phyloP scores from a whole-genome alignment of 129 eudicot species.

The Arctium minus region DNA sequence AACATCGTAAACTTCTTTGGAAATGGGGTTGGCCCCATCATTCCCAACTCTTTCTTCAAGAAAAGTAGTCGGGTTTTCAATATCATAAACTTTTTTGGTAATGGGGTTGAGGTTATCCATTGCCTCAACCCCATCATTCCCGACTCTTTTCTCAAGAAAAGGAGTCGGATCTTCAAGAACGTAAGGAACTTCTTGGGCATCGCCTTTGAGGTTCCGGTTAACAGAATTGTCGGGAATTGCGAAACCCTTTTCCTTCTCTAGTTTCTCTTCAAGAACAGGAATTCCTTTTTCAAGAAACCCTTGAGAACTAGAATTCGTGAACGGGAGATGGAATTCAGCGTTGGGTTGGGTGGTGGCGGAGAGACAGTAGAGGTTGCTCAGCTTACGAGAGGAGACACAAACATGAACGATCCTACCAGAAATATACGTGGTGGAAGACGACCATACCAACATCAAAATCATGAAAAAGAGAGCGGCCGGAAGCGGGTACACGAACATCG shows the following conservation, averaged over 20 bases:
- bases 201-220: slow-evolving; percentile 15
- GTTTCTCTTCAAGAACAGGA: slow-evolving; percentile 30
- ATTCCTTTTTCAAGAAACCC: slow-evolving; percentile 16
- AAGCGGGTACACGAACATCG: slow-evolving; percentile 41
- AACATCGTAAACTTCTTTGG: neutral
- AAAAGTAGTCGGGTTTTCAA: neutral
- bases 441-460: slow-evolving; percentile 59
- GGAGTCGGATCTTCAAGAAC: neutral
- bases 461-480: slow-evolving; percentile 61
- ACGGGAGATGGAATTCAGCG: slow-evolving; percentile 35
- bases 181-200: slow-evolving; percentile 4
- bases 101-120: slow-evolving; percentile 18
- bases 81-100: neutral
- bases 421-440: slow-evolving; percentile 64
- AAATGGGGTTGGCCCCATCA: neutral
- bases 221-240: slow-evolving; percentile 13
- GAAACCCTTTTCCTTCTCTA: slow-evolving; percentile 8
- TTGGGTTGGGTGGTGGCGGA: slow-evolving; percentile 73
- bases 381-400: slow-evolving; percentile 77
- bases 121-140: neutral
- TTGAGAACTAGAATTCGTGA: slow-evolving; percentile 30
- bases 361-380: slow-evolving; percentile 66
- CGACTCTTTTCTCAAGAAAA: neutral
- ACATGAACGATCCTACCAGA: slow-evolving; percentile 73
- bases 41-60: neutral